phyloP scores from a whole-genome alignment of 2,329 filamentous ascomycete genomes.

The Cladosporium oxysporum region DNA sequence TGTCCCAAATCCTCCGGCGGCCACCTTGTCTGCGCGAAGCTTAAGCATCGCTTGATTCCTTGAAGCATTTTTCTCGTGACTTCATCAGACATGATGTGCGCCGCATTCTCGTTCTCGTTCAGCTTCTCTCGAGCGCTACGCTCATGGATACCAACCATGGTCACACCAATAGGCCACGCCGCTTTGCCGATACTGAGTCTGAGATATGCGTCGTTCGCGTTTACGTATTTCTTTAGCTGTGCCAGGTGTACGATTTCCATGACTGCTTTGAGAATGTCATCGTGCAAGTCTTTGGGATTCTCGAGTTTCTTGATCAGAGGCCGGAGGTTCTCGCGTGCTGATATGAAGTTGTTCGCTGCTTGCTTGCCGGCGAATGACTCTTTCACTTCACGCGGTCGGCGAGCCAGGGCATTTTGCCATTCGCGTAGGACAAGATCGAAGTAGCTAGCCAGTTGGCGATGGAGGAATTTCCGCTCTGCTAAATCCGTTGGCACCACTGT shows the following conservation, averaged over 20 bases:
- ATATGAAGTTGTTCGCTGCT: conserved; percentile 81
- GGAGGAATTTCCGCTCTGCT: conserved; percentile 70
- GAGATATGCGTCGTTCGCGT: conserved; percentile 94
- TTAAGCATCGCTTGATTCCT: conserved; percentile 95
- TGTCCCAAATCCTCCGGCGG: conserved; percentile 89
- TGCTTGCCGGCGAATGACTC: conserved; percentile 77
- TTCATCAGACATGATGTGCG: conserved; percentile 97
- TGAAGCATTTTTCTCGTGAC: conserved; percentile 93
- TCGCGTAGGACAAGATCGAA: conserved; percentile 94
- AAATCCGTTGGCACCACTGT: conserved; percentile 62
- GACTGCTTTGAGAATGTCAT: conserved; percentile 66
- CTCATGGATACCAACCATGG: conserved; percentile 99
- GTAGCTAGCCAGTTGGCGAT: conserved; percentile 87
- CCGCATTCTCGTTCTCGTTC: conserved; percentile 69
- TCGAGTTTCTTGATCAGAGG: conserved; percentile 91
- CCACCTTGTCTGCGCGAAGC: conserved; percentile 96
- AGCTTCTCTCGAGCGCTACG: conserved; percentile 92
- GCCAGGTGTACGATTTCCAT: conserved; percentile 90
- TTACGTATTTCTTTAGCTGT: conserved; percentile 88
- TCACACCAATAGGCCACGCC: conserved; percentile 98
- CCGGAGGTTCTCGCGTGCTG: conserved; percentile 82
- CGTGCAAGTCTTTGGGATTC: conserved; percentile 73
- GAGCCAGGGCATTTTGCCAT: conserved; percentile 76
- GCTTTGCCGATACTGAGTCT: conserved; percentile 72
- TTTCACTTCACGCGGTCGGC: conserved; percentile 58